phyloP scores from a whole-genome alignment of 306 rosid species.

The Sechiopsis laciniata region DNA sequence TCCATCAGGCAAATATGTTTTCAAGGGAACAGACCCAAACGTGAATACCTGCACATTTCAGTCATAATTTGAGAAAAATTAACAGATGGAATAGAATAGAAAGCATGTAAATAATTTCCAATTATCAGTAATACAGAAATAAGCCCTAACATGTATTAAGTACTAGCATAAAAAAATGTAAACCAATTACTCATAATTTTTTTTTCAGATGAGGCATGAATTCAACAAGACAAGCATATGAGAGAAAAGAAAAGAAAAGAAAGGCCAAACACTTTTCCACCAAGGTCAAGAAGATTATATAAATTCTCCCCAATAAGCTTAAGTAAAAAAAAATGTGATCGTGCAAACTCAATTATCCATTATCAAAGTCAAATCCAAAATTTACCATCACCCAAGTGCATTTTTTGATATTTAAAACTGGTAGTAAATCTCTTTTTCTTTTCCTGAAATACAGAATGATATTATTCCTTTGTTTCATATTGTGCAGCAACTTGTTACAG shows the following conservation, averaged over 20 bases:
- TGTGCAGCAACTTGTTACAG: not conserved
- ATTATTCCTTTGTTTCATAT: not conserved
- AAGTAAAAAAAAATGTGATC: not conserved
- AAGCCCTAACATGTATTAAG: not conserved
- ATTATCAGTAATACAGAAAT: not conserved
- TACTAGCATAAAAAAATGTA: not conserved
- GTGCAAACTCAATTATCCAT: slow-evolving; percentile 13
- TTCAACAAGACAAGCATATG: not conserved
- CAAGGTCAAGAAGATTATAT: not conserved
- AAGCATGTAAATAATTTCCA: not conserved
- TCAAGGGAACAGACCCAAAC: slow-evolving; percentile 96
- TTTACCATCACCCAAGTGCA: not conserved
- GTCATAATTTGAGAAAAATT: slow-evolving; percentile 18
- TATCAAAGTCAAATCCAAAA: not conserved
- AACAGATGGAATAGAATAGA: not conserved
- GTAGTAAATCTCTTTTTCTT: slow-evolving; percentile 6
- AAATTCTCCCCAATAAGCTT: not conserved
- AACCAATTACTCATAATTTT: too few species aligned
- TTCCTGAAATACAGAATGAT: not conserved
- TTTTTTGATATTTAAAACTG: not conserved
- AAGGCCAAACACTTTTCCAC: not conserved
- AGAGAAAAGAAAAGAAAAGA: too few species aligned
- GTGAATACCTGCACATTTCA: slow-evolving; percentile 64
- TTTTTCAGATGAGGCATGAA: slow-evolving; percentile 1
- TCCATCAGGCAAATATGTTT: slow-evolving; percentile 98